These are phyloP conservation scores for Coemansia sp. DNA, from an alignment of 192 early-diverging fungal genomes.

Conservation along the genomic window DNA sequence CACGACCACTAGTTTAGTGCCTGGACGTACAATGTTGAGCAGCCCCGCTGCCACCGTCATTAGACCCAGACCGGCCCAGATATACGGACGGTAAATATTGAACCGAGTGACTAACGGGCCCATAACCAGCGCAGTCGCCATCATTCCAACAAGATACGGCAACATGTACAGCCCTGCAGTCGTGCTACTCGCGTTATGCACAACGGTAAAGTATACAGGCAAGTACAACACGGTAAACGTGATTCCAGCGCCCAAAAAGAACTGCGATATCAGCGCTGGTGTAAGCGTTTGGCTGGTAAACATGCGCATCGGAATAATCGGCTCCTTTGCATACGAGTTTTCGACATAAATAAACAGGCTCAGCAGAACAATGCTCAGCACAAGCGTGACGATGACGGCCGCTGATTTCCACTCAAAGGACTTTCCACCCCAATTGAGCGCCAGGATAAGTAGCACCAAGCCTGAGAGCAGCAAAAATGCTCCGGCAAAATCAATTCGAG, in stretches of 20 bases:
- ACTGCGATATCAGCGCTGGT: conserved; percentile 19
- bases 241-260: conserved; percentile 33
- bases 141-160: conserved; percentile 35
- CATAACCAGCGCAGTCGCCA: conserved; percentile 20
- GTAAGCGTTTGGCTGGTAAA: conserved; percentile 25
- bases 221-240: conserved; percentile 30
- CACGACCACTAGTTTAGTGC: conserved; percentile 18
- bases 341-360: conserved; percentile 63
- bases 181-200: conserved; percentile 20
- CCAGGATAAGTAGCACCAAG: conserved; percentile 63
- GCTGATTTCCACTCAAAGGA: conserved; percentile 65
- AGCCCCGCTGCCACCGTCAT: conserved; percentile 24
- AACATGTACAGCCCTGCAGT: conserved; percentile 24
- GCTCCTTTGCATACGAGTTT: conserved; percentile 60
- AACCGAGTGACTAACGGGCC: conserved; percentile 25
- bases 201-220: conserved; percentile 36
- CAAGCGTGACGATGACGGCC: conserved; percentile 46
- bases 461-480: conserved; percentile 56
- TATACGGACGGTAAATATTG: conserved; percentile 31
- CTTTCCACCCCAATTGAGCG: conserved; percentile 73
- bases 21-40: conserved; percentile 23
- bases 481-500: conserved; percentile 66
- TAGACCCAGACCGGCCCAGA: conserved; percentile 23
- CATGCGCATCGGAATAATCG: conserved; percentile 65
- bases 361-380: conserved; percentile 54